phyloP scores from a whole-genome alignment of 2,329 filamentous ascomycete genomes.

The Harringtonia aguacate region DNA sequence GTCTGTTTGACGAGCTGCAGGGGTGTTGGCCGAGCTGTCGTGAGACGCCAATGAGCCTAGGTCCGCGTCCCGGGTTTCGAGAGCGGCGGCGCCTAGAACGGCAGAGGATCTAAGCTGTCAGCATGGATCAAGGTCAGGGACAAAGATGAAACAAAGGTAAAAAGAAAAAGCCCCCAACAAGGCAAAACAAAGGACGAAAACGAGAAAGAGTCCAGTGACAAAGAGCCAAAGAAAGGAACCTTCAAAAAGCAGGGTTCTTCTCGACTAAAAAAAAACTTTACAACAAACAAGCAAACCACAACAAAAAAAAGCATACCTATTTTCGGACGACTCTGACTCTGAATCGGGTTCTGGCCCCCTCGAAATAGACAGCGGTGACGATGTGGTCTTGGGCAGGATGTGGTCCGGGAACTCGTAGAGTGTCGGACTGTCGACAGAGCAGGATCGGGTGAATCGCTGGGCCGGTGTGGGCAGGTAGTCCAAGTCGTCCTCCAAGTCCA shows the following conservation, averaged over 20 bases:
- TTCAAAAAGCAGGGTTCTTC: too few relatives aligned
- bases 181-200: too few relatives aligned
- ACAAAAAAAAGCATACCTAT: too few relatives aligned
- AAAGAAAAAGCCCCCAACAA: too few relatives aligned
- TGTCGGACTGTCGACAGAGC: slow-evolving; percentile 49
- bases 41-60: slow-evolving; percentile 17
- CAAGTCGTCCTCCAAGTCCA: slow-evolving; percentile 18
- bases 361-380: slow-evolving; percentile 7
- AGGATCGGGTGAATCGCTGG: slow-evolving; percentile 42
- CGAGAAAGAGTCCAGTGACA: too few relatives aligned
- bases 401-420: slow-evolving; percentile 44
- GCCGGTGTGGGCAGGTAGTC: slow-evolving; percentile 36
- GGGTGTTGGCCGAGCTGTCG: slow-evolving; percentile 29
- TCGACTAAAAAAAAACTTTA: too few relatives aligned
- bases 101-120: neutral
- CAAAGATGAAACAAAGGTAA: too few relatives aligned
- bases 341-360: too few relatives aligned
- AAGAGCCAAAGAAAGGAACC: too few relatives aligned
- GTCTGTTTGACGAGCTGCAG: slow-evolving; percentile 32
- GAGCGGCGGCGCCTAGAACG: slow-evolving; percentile 6
- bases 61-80: slow-evolving; percentile 15
- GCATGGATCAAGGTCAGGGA: neutral
- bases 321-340: too few relatives aligned
- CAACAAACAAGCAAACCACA: too few relatives aligned
- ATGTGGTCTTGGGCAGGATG: neutral